phyloP scores from a whole-genome alignment of 2,329 filamentous ascomycete genomes.

The Claviceps fusiformis region DNA sequence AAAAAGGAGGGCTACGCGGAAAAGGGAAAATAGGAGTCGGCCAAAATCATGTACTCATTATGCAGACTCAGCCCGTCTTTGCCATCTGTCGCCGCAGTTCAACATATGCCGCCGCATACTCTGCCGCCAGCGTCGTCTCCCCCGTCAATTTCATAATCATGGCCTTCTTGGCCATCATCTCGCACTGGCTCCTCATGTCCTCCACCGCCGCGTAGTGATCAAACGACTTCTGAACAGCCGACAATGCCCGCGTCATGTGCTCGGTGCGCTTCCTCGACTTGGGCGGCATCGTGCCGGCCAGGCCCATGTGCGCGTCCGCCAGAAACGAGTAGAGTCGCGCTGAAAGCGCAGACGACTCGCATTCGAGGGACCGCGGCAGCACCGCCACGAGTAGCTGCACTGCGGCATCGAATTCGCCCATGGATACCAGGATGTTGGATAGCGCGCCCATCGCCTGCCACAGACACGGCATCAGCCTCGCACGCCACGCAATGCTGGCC shows the following conservation, averaged over 20 bases:
- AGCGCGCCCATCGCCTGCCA: slow-evolving; percentile 61
- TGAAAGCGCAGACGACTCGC: slow-evolving; percentile 45
- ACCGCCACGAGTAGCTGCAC: slow-evolving; percentile 50
- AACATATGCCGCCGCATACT: slow-evolving; percentile 52
- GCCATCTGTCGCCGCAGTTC: slow-evolving; percentile 36
- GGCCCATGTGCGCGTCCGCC: slow-evolving; percentile 66
- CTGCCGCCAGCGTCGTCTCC: slow-evolving; percentile 49
- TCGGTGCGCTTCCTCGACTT: slow-evolving; percentile 36
- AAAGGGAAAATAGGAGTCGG: too few species aligned
- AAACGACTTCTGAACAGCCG: slow-evolving; percentile 49
- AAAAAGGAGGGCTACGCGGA: not conserved
- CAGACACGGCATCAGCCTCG: slow-evolving; percentile 52
- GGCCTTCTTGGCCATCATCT: slow-evolving; percentile 72
- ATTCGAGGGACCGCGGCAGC: slow-evolving; percentile 65
- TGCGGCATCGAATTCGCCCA: slow-evolving; percentile 59
- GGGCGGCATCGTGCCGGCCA: slow-evolving; percentile 43
- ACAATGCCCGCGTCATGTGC: slow-evolving; percentile 42
- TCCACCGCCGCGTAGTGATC: slow-evolving; percentile 52
- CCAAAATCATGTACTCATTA: not conserved
- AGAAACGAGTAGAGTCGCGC: slow-evolving; percentile 57
- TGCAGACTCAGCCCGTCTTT: slow-evolving; percentile 16
- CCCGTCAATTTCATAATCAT: slow-evolving; percentile 59
- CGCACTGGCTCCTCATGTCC: slow-evolving; percentile 54
- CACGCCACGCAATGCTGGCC: slow-evolving; percentile 57
- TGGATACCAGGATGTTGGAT: slow-evolving; percentile 51